These are phyloP conservation scores for Pharus latifolius DNA, from an alignment of 176 grass and related monocot species.

Conservation along the genomic window DNA sequence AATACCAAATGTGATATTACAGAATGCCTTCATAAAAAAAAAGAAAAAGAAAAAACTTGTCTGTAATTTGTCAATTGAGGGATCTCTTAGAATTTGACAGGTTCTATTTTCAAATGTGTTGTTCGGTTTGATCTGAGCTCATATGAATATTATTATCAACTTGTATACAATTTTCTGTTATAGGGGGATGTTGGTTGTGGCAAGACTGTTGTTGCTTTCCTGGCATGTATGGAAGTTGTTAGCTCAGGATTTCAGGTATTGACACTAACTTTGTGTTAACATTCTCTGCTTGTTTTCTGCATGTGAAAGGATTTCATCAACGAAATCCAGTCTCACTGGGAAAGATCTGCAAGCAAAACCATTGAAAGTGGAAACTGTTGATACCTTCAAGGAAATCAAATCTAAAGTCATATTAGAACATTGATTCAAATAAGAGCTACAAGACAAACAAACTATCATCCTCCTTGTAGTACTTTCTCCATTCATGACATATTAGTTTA, in stretches of 20 bases:
- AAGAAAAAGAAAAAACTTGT: too few species aligned
- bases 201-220: slow-evolving; percentile 91
- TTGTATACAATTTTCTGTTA: slow-evolving; percentile 6
- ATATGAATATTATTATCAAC: slow-evolving; percentile 20
- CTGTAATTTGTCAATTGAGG: not conserved
- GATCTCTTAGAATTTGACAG: not conserved
- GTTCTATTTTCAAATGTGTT: not conserved
- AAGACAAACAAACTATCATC: not conserved
- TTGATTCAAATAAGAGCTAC: slow-evolving; percentile 8
- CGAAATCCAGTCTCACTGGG: not conserved
- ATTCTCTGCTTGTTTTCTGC: slow-evolving; percentile 13
- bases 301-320: slow-evolving; percentile 2
- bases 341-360: too few species aligned
- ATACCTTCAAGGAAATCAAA: too few species aligned
- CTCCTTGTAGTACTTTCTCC: not conserved
- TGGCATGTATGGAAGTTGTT: slow-evolving; percentile 94
- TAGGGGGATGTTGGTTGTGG: slow-evolving; percentile 99
- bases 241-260: slow-evolving; percentile 91
- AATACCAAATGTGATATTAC: not conserved
- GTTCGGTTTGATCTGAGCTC: not conserved
- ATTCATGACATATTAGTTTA: not conserved
- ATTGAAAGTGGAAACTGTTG: too few species aligned
- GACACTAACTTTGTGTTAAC: not conserved
- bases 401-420: not conserved
- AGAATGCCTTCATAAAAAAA: not conserved